Percentiles rank a stretch among this genome's conserved stretches.
phyloP scores from a whole-genome alignment of 257 asterid species.

The Haberlea rhodopensis region DNA sequence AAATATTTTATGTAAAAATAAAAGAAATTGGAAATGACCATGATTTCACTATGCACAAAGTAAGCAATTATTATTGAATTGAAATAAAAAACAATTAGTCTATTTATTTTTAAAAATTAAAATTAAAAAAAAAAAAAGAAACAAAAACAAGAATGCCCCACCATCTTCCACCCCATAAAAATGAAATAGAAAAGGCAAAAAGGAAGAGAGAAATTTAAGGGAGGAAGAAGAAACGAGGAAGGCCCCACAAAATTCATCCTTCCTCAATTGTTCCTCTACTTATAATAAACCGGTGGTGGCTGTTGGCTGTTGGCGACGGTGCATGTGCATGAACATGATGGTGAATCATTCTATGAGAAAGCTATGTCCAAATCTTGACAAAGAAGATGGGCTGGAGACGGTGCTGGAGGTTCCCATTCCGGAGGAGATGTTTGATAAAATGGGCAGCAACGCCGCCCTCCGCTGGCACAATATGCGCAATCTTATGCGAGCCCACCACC shows the following conservation, averaged over 20 bases:
- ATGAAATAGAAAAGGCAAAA: not conserved
- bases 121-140: not conserved
- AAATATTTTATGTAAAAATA: too few relatives aligned
- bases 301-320: not conserved
- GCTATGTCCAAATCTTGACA: conserved; percentile 65
- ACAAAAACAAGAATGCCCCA: not conserved
- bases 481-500: conserved; percentile 49
- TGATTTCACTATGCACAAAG: too few relatives aligned
- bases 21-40: too few relatives aligned
- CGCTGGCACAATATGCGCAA: conserved; percentile 82
- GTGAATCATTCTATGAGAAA: conserved; percentile 43
- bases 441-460: conserved; percentile 58
- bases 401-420: conserved; percentile 90
- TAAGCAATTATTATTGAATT: too few relatives aligned
- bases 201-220: not conserved
- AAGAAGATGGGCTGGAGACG: conserved; percentile 66
- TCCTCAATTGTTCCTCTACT: not conserved
- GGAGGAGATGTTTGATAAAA: conserved; percentile 72
- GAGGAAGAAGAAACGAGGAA: conserved; percentile 14
- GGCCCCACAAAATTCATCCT: conserved; percentile 4
- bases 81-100: too few relatives aligned
- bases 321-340: conserved; percentile 23
- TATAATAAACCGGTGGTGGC: not conserved
- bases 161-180: not conserved
- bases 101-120: too few relatives aligned